A percentile compares a stretch with the other conserved stretches of the same genome.
Evolutionary conservation across 805 yeast species (phyloP).

Genomic region (Novakomyces olei): DNA sequence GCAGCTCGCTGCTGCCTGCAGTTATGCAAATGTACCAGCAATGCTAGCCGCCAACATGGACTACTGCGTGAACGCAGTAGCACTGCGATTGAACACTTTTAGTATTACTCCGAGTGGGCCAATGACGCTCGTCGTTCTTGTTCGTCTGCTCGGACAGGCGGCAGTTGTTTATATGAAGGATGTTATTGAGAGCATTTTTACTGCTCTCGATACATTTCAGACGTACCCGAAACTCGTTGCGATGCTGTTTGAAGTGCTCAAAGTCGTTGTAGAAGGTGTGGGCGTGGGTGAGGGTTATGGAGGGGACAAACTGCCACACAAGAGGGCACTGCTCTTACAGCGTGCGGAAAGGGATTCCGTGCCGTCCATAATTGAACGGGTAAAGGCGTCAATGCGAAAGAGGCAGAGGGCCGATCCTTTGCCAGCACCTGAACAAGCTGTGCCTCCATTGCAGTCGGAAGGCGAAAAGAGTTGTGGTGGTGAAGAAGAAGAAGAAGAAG

Average conservation of each 20-base stretch:
- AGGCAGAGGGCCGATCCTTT: too few species aligned
- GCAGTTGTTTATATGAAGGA: slow-evolving; percentile 49
- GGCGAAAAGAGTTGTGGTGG: too few species aligned
- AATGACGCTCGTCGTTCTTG: slow-evolving; percentile 43
- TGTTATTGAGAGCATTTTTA: slow-evolving; percentile 49
- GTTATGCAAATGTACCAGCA: slow-evolving; percentile 27
- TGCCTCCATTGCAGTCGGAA: too few species aligned
- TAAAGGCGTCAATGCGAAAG: too few species aligned
- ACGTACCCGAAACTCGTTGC: slow-evolving; percentile 53
- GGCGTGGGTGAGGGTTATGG: slow-evolving; percentile 9
- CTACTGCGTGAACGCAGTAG: slow-evolving; percentile 59
- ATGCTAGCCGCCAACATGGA: slow-evolving; percentile 51
- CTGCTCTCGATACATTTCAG: slow-evolving; percentile 61
- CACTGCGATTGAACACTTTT: slow-evolving; percentile 44
- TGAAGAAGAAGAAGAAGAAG: slow-evolving; percentile 14
- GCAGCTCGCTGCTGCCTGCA: slow-evolving; percentile 32
- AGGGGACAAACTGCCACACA: neutral
- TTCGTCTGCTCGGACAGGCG: slow-evolving; percentile 46
- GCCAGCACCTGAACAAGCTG: too few species aligned
- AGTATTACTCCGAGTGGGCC: slow-evolving; percentile 53
- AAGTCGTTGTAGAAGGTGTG: slow-evolving; percentile 27
- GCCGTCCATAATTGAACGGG: too few species aligned
- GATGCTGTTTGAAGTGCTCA: slow-evolving; percentile 52
- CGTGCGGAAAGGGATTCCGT: too few species aligned
- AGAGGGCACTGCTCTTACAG: too few species aligned